Evolutionary conservation across 768 basidiomycete species (phyloP).

Genomic region (Tubosaeta brunneosetosa): DNA sequence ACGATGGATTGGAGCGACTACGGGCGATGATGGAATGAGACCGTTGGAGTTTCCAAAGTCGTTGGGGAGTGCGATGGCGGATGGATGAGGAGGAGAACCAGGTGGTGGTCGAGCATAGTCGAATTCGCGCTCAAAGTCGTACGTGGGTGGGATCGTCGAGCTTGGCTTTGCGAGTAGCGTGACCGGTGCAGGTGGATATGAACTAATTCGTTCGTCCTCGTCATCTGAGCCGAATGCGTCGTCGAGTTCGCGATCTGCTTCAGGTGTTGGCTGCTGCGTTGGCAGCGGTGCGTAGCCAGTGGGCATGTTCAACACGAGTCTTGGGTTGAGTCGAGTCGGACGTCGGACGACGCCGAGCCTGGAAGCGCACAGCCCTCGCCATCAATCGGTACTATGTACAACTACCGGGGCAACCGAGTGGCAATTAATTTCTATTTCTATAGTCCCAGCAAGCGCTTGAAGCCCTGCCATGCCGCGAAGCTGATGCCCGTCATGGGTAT

Average conservation of each 20-base stretch:
- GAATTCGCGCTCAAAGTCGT: conserved; percentile 81
- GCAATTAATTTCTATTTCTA: conserved; percentile 7
- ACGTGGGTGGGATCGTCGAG: conserved; percentile 31
- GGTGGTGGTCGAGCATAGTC: conserved; percentile 68
- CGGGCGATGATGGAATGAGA: conserved; percentile 47
- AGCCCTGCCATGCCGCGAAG: conserved; percentile 81
- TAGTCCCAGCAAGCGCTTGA: conserved; percentile 27
- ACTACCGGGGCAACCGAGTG: too few species aligned
- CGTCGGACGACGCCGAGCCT: neutral
- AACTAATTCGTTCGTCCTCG: conserved; percentile 30
- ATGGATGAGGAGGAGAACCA: conserved; percentile 66
- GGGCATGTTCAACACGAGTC: conserved; percentile 33
- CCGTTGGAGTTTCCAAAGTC: conserved; percentile 73
- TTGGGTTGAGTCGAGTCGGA: neutral
- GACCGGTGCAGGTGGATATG: conserved; percentile 32
- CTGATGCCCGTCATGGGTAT: conserved; percentile 95
- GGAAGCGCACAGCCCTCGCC: neutral
- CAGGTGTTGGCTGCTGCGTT: conserved; percentile 41
- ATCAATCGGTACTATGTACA: too few species aligned
- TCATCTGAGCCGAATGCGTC: conserved; percentile 69
- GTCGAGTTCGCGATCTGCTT: conserved; percentile 60
- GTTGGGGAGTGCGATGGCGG: conserved; percentile 57
- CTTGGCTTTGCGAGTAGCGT: conserved; percentile 15
- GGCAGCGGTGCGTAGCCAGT: conserved; percentile 51
- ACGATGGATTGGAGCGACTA: conserved; percentile 29